A percentile compares a stretch with the other conserved stretches of the same genome.
Conservation (phyloP, 2,329 filamentous ascomycete genomes). For the Herpotrichia juniperi region DNA sequence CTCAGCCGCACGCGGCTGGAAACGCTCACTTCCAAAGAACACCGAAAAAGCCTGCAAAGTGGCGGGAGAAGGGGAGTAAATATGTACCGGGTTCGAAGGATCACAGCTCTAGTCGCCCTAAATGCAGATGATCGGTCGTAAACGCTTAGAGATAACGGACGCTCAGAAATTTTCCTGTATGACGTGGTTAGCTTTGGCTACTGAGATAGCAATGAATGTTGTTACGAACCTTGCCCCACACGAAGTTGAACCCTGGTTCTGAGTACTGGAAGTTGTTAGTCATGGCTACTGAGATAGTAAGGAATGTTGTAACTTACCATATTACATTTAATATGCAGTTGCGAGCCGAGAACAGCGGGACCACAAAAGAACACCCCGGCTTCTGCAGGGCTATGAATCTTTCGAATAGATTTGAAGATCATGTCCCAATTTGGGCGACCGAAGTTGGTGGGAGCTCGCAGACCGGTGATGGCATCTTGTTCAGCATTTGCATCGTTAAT, state of each 20-base stretch:
- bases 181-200: too few species aligned
- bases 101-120: not conserved
- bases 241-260: conserved; percentile 74
- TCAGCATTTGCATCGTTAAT: conserved; percentile 87
- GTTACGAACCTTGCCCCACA: conserved; percentile 74
- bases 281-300: too few species aligned
- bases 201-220: too few species aligned
- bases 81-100: conserved; percentile 19
- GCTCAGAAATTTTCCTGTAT: conserved; percentile 71
- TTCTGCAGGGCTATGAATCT: conserved; percentile 60
- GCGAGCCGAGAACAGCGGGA: conserved; percentile 77
- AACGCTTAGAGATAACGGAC: too few species aligned
- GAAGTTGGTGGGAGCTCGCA: conserved; percentile 83
- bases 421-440: conserved; percentile 89
- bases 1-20: conserved; percentile 9
- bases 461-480: conserved; percentile 82
- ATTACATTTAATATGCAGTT: conserved; percentile 83
- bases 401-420: conserved; percentile 83
- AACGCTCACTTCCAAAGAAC: conserved; percentile 1
- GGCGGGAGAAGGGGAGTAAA: conserved; percentile 6
- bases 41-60: conserved; percentile 6
- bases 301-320: too few species aligned
- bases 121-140: not conserved
- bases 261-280: too few species aligned
- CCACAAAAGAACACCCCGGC: conserved; percentile 74